Percentiles rank a stretch among this genome's conserved stretches.
Evolutionary conservation across 1,284 basidiomycete genomes (phyloP).

Genomic region (Ustilago bromivora): DNA sequence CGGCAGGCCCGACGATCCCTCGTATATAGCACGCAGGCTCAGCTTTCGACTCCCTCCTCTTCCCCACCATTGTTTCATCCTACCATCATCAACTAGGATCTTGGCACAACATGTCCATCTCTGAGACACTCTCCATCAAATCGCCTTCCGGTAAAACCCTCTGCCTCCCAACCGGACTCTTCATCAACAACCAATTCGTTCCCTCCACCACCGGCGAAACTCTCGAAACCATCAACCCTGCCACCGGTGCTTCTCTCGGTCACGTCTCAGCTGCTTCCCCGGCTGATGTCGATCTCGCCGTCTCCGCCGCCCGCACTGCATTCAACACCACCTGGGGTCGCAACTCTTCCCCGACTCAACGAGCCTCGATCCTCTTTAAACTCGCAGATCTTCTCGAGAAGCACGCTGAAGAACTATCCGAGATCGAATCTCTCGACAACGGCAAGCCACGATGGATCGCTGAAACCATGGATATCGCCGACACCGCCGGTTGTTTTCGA

Average conservation of each 20-base stretch:
- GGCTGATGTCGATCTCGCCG: slow-evolving; percentile 57
- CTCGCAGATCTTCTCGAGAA: slow-evolving; percentile 81
- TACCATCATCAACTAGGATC: not conserved
- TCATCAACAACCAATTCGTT: slow-evolving; percentile 61
- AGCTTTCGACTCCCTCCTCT: not conserved
- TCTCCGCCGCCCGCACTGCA: slow-evolving; percentile 52
- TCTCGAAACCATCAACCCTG: slow-evolving; percentile 56
- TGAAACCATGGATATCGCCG: slow-evolving; percentile 77
- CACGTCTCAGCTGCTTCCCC: slow-evolving; percentile 48
- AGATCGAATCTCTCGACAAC: slow-evolving; percentile 75
- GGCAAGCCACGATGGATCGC: slow-evolving; percentile 80
- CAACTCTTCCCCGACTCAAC: slow-evolving; percentile 61
- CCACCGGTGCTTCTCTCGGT: slow-evolving; percentile 57
- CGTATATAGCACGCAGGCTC: not conserved
- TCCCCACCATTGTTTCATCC: not conserved
- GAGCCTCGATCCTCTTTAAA: slow-evolving; percentile 76
- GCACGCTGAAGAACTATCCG: slow-evolving; percentile 76
- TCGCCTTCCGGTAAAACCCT: slow-evolving; percentile 62
- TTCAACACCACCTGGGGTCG: slow-evolving; percentile 56
- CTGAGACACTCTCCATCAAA: slow-evolving; percentile 57
- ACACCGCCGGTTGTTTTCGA: slow-evolving; percentile 74
- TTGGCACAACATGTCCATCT: slow-evolving; percentile 25
- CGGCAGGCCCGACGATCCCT: no score
- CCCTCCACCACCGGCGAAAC: slow-evolving; percentile 40
- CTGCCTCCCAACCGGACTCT: slow-evolving; percentile 52